Percentiles rank a stretch among this genome's conserved stretches.
phyloP scores from a whole-genome alignment of 2,329 filamentous ascomycete species.

The Zalaria sp. region DNA sequence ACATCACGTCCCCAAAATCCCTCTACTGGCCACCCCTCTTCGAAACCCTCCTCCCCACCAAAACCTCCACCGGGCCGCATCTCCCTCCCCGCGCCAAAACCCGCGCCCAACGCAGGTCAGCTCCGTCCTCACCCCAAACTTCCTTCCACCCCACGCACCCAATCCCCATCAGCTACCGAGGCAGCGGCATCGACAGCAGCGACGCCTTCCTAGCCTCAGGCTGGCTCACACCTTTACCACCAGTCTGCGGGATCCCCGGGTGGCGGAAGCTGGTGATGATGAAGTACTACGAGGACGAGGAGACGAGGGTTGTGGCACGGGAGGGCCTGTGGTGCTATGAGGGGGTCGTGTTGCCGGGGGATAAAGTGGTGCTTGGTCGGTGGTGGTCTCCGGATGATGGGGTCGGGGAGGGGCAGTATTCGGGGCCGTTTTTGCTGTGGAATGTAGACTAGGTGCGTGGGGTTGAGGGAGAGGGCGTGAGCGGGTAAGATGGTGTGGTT shows the following conservation, averaged over 20 bases:
- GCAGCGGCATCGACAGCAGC: no score
- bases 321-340: slow-evolving; percentile 34
- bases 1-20: slow-evolving; percentile 11
- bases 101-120: no score
- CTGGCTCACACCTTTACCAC: slow-evolving; percentile 35
- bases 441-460: no score
- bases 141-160: no score
- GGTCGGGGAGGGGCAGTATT: slow-evolving; percentile 16
- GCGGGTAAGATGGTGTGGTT: no score
- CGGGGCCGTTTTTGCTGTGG: slow-evolving; percentile 30
- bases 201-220: slow-evolving; percentile 24
- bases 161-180: no score
- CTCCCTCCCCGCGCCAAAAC: slow-evolving; percentile 11
- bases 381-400: slow-evolving; percentile 27
- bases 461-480: no score
- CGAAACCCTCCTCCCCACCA: slow-evolving; percentile 24
- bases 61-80: slow-evolving; percentile 8
- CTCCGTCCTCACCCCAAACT: no score
- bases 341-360: slow-evolving; percentile 33
- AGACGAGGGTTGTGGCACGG: slow-evolving; percentile 11
- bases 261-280: slow-evolving; percentile 42
- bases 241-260: slow-evolving; percentile 35
- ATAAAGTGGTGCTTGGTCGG: slow-evolving; percentile 30
- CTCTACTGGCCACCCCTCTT: slow-evolving; percentile 24
- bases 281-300: slow-evolving; percentile 30